These are phyloP conservation scores for Onygenales sp. DNA, from an alignment of 2,329 filamentous ascomycete genomes.

Conservation along the genomic window DNA sequence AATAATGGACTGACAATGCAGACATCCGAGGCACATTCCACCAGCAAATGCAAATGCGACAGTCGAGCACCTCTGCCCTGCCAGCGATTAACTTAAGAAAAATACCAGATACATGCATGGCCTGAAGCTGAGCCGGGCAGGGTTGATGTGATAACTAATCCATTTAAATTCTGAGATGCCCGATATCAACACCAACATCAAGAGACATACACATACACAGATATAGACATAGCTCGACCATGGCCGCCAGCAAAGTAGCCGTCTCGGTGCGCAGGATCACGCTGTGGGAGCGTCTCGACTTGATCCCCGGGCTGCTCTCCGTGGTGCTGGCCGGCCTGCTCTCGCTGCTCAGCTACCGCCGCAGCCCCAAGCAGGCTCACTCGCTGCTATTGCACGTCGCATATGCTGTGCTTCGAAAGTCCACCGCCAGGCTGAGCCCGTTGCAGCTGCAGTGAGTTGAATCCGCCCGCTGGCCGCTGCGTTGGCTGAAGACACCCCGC, in stretches of 20 bases:
- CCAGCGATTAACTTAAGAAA: no score
- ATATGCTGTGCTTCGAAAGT: conserved; percentile 15
- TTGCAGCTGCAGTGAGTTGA: conserved; percentile 3
- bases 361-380: conserved; percentile 25
- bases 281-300: conserved; percentile 20
- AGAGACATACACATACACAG: no score
- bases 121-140: neutral
- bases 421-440: conserved; percentile 14
- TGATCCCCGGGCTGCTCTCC: conserved; percentile 17
- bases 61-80: no score
- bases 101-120: no score
- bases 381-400: conserved; percentile 24
- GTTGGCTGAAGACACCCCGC: neutral
- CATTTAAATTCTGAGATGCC: no score
- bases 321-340: conserved; percentile 11
- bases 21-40: no score
- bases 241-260: no score
- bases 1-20: no score
- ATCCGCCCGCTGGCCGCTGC: neutral
- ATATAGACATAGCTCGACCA: no score
- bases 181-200: no score
- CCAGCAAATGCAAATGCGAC: no score
- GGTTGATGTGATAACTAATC: neutral
- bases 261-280: neutral
- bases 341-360: conserved; percentile 26